These are phyloP conservation scores for Hanseniaspora thailandica DNA, from an alignment of 805 yeast species.

Conservation along the genomic window DNA sequence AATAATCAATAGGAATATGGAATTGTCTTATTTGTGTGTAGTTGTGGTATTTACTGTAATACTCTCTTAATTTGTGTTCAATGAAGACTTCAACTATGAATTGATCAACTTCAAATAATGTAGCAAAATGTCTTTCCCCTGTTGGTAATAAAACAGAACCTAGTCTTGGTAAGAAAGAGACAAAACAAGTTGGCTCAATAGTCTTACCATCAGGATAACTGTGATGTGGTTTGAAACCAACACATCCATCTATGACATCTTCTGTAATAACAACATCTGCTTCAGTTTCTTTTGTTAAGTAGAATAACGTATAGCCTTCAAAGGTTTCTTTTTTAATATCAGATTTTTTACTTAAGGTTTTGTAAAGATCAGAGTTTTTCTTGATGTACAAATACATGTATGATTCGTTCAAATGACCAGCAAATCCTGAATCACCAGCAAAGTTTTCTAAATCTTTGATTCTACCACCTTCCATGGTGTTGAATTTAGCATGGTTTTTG, in stretches of 20 bases:
- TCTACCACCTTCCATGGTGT: conserved; percentile 34
- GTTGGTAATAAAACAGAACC: conserved; percentile 17
- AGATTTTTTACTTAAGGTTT: conserved; percentile 21
- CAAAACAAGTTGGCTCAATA: conserved; percentile 41
- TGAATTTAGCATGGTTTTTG: conserved; percentile 36
- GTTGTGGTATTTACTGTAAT: conserved; percentile 34
- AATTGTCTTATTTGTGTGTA: conserved; percentile 27
- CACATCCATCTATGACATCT: conserved; percentile 27
- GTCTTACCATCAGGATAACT: conserved; percentile 17
- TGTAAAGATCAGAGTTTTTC: background rate
- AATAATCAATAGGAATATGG: conserved; percentile 22
- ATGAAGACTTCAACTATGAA: conserved; percentile 33
- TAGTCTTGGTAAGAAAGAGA: conserved; percentile 32
- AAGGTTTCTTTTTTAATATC: conserved; percentile 9
- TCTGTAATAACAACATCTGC: conserved; percentile 14
- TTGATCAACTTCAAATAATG: conserved; percentile 26
- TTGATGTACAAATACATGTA: conserved; percentile 23
- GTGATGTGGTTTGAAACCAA: conserved; percentile 27
- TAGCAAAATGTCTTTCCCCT: conserved; percentile 26
- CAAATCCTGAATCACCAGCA: conserved; percentile 25
- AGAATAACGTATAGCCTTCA: background rate
- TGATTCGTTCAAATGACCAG: conserved; percentile 17
- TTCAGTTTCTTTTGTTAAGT: background rate
- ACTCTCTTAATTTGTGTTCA: conserved; percentile 39
- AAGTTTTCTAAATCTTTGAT: conserved; percentile 25